phyloP scores from a whole-genome alignment of 2,329 filamentous ascomycete genomes.

The Akanthomyces muscarius region DNA sequence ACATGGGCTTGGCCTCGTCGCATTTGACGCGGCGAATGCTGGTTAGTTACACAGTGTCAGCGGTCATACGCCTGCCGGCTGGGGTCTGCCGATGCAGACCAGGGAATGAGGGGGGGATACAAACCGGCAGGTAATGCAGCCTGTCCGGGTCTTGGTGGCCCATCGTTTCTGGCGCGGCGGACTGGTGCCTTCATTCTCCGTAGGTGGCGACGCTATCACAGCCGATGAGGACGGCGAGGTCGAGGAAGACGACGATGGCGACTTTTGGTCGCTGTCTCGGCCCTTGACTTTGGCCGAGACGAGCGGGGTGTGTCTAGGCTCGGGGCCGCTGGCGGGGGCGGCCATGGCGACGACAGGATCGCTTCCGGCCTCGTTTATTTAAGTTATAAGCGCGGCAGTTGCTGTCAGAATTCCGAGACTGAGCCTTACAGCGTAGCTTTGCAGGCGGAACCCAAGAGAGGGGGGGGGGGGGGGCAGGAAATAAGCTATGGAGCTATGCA shows the following conservation, averaged over 20 bases:
- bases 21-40: slow-evolving; percentile 14
- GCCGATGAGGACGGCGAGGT: not conserved
- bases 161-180: slow-evolving; percentile 13
- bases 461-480: not conserved
- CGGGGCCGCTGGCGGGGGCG: not conserved
- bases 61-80: not conserved
- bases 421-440: not conserved
- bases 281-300: not conserved
- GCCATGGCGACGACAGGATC: not conserved
- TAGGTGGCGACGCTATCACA: slow-evolving; percentile 5
- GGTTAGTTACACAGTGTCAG: not conserved
- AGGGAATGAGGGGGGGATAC: not conserved
- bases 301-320: slow-evolving; percentile 1
- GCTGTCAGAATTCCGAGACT: not conserved
- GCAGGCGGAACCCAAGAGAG: not conserved
- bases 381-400: not conserved
- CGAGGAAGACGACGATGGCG: not conserved
- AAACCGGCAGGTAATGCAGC: slow-evolving; percentile 13
- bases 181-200: slow-evolving; percentile 3
- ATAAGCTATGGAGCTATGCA: slow-evolving; percentile 14
- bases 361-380: not conserved
- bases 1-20: slow-evolving; percentile 12
- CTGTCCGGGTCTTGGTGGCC: slow-evolving; percentile 14
- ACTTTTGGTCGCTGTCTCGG: not conserved
- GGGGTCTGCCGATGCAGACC: not conserved